Base-by-base conservation (phyloP, 2,329 filamentous ascomycete genomes). In the Stagonosporopsis tanaceti region DNA sequence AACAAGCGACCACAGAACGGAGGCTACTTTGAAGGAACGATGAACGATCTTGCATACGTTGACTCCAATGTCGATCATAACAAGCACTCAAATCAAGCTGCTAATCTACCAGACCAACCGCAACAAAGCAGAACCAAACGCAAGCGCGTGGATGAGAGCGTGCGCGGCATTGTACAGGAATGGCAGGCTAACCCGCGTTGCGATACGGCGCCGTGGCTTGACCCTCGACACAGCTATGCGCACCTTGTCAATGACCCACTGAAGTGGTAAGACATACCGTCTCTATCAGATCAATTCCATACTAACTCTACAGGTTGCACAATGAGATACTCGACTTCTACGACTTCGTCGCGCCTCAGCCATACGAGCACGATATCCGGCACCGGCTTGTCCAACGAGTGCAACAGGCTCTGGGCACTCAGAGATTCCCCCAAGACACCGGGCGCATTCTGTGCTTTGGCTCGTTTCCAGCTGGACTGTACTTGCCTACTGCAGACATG, bases 321-420 rank as follows among this genome's bases (percentile, higher is more conserved):
- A 92, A 93, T 69, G 95, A 99, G 76, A 88, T 98, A 40, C 80
- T 90, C 28, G 91, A 96, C 67, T 98, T 97, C 73, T 96, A 93
- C 73, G 82, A 93, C 34, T 96, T 89, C 73, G 89, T 97, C 30
- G 87, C 85, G 61, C 95, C 95, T 2, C 84, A 86, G 42, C 77
- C 85, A 2, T 95, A 90, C 67, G 95, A 99, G 76, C 84, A 93
- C 60, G 80, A 82, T 3, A 86, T 97, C 52, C 91, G 95, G 9
- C 77, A 83, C 20, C 85, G 90, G 44, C 79, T 99, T 14, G 83
- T 98, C 32, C 78, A 86, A 3, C 87, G 92, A 17, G 80, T 98
- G 2, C 82, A 87, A 47, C 71, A 73, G 17, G 82, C 83, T 2
- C 82, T 96, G 68, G 82, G 65, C 9, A 51, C 45, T 22, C 62